Evolutionary conservation across 208 protist species (phyloP), one percentile per base, ranked within the genome.

Genomic region (Leishmania lainsoni): DNA sequence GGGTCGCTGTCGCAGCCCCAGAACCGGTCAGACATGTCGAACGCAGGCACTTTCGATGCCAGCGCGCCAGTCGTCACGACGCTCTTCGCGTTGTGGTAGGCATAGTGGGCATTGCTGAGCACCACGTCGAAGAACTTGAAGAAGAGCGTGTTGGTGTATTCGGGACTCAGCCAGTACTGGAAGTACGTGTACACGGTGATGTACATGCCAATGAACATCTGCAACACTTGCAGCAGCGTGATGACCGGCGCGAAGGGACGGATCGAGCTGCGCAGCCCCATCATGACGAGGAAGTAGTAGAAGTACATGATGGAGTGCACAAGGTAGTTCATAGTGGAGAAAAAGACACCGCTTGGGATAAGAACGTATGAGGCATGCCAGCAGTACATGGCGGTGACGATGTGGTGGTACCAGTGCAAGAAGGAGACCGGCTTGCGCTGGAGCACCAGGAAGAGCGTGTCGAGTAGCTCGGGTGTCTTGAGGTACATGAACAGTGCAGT

Each of bases 251-350:
- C 92, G 72, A 96, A 89, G 12, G 91, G 89, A 70, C 88, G 87
- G 58, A 93, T 81, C 16, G 92, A 68, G 54, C 87, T 81, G 83
- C 86, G 85, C 70, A 91, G 74, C 16, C 91, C 90, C 71, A 82
- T 84, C 17, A 89, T 88, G 42, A 89, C 86, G 32, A 97, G 76
- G 69, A 90, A 88, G 81, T 98, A 99, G 87, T 98, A 99, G 5
- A 92, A 92, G 88, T 99, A 99, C 97, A 99, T 98, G 88, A 98
- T 89, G 26, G 92, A 83, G 87, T 98, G 98, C 26, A 98, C 96
- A 42, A 17, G 56, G 48, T 74, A 74, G 70, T 74, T 74, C 70
- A 74, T 74, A 10, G 45, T 16, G n/a, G 26, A 90, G 81, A 83
- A 75, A 29, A 88, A 91, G 80, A 89, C 89, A 48, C 85, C 81